Percentiles rank a stretch among this genome's conserved stretches.
phyloP scores from a whole-genome alignment of 2,329 filamentous ascomycete species.

The Tolypocladium guangdongense region DNA sequence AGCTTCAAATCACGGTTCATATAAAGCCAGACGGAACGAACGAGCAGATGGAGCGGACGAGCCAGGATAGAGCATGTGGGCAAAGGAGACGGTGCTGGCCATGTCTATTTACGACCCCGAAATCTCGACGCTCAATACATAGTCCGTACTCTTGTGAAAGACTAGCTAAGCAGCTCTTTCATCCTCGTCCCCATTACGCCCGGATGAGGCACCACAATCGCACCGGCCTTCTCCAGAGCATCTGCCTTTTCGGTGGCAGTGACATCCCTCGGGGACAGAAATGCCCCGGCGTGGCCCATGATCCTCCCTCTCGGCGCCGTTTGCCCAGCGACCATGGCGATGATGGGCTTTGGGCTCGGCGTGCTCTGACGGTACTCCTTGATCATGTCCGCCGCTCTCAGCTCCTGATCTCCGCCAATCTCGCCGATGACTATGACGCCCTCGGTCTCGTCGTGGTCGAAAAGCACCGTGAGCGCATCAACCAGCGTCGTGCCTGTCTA shows the following conservation, averaged over 20 bases:
- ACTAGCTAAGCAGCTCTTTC: conserved; percentile 16
- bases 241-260: conserved; percentile 21
- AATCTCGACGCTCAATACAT: background rate
- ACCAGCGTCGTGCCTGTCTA: conserved; percentile 50
- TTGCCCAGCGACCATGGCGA: conserved; percentile 56
- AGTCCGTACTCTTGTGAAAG: background rate
- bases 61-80: background rate
- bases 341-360: conserved; percentile 48
- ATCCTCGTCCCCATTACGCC: conserved; percentile 25
- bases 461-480: conserved; percentile 58
- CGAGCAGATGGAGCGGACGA: background rate
- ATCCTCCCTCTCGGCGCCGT: conserved; percentile 48
- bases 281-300: conserved; percentile 66
- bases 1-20: background rate
- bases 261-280: conserved; percentile 23
- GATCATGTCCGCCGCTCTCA: conserved; percentile 63
- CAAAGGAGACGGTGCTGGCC: background rate
- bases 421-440: conserved; percentile 65
- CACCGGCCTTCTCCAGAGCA: conserved; percentile 23
- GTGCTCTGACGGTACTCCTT: conserved; percentile 47
- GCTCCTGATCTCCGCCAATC: conserved; percentile 58
- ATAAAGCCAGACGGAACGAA: too few species aligned
- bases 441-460: conserved; percentile 55
- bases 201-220: conserved; percentile 25
- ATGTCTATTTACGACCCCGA: background rate